Evolutionary conservation across 352 stramenopile species (phyloP), one percentile per base, ranked within the genome.

Genomic region (Peronosclerospora sorghi): DNA sequence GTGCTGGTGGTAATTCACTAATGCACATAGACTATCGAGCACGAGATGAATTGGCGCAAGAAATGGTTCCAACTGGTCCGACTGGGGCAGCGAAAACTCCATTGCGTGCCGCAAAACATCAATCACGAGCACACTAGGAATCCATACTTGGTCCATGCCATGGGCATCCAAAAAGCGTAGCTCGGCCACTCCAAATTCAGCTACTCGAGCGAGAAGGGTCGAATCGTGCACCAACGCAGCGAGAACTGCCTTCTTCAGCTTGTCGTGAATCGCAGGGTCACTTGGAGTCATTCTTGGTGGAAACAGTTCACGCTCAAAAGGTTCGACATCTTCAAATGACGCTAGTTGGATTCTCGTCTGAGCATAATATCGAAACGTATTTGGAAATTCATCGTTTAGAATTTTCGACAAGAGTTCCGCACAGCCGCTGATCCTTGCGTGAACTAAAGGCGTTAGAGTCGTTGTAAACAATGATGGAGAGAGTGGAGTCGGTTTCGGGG

Each of bases 1-100:
- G 38, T 88, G 75, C 51, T 83, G 73, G 24, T 84, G 70, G 21
- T 85, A 88, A 41, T 86, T 86, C 44, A 88, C 86, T 2, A 62
- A 63, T 2, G 71, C 68, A 18, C 75, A 86, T 19, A 84, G 52
- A 2, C 59, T 78, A 14, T 78, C 68, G 18, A 81, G 35, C 7
- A 86, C 41, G 23, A 67, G 56, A 29, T 86, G 57, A 18, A 83
- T 50, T 0, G 61, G 62, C 5, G 65, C 47, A 2, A 86, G 42
- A 27, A 88, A 77, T 0, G 64, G 40, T 14, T 77, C 64, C 20
- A 83, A 29, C 15, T 65, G 68, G 4, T 64, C 45, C 0, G 50
- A 38, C 37, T 84, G 48, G 1, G 41, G 27, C 9, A 78, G 27
- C 13, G 56, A 73, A 20, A 59, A 73, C 21, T 83, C 73, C 23